phyloP scores from a whole-genome alignment of 2,329 filamentous ascomycete species.

The Cladosporium sp. region DNA sequence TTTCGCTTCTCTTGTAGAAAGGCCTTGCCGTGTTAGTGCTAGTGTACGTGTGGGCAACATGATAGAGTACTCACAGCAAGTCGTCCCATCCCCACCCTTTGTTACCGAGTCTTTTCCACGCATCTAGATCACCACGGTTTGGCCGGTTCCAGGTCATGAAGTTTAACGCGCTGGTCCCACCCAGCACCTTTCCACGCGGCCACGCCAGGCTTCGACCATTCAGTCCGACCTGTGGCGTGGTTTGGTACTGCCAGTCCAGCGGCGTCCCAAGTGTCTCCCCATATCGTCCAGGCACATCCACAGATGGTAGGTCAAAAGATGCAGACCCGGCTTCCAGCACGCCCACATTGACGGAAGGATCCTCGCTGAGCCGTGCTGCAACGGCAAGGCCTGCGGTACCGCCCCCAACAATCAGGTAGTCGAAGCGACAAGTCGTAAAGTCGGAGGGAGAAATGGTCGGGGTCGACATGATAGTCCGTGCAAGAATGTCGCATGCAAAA shows the following conservation, averaged over 20 bases:
- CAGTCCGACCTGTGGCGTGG: slow-evolving; percentile 35
- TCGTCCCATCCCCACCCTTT: slow-evolving; percentile 44
- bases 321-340: slow-evolving; percentile 37
- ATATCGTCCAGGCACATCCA: slow-evolving; percentile 31
- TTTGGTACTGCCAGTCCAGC: slow-evolving; percentile 38
- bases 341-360: slow-evolving; percentile 33
- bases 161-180: slow-evolving; percentile 51
- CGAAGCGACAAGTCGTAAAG: neutral
- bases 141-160: slow-evolving; percentile 38
- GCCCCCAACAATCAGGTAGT: slow-evolving; percentile 36
- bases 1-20: slow-evolving; percentile 38
- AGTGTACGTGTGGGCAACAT: neutral
- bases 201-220: slow-evolving; percentile 46
- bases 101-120: slow-evolving; percentile 39
- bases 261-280: slow-evolving; percentile 26
- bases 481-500: no score
- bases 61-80: slow-evolving; percentile 31
- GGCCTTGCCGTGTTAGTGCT: neutral
- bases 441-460: no score
- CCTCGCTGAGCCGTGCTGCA: slow-evolving; percentile 34
- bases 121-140: slow-evolving; percentile 39
- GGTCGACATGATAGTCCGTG: no score
- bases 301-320: slow-evolving; percentile 28
- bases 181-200: slow-evolving; percentile 52
- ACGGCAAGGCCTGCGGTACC: slow-evolving; percentile 37